Percentiles rank a stretch among this genome's conserved stretches.
Conservation (phyloP, 169 alveolate genomes). For the Plasmodium vinckei region DNA sequence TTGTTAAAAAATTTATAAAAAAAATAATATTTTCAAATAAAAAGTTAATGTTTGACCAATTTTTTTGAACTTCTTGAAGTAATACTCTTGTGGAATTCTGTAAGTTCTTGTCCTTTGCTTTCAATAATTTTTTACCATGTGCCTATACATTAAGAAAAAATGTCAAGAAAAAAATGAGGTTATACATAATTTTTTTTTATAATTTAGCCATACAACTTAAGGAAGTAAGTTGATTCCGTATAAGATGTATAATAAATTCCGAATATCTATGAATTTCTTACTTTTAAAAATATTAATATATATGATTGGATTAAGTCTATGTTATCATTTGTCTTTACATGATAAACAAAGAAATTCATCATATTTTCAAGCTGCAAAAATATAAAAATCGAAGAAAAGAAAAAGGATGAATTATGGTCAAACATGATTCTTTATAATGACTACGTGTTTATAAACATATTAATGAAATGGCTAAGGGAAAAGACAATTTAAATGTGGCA, state of each 20-base stretch:
- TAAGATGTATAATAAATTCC: too few relatives aligned
- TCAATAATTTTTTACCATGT: slow-evolving; percentile 66
- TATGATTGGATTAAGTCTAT: slow-evolving; percentile 70
- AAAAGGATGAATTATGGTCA: too few relatives aligned
- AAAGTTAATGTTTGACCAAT: slow-evolving; percentile 64
- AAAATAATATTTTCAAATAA: slow-evolving; percentile 74
- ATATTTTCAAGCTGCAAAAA: slow-evolving; percentile 59
- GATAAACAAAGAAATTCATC: slow-evolving; percentile 75
- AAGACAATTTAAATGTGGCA: too few relatives aligned
- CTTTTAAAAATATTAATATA: slow-evolving; percentile 56
- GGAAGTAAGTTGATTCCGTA: background rate
- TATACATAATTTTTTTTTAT: too few relatives aligned
- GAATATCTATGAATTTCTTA: background rate
- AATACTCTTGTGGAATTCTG: slow-evolving; percentile 32
- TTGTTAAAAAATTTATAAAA: slow-evolving; percentile 75
- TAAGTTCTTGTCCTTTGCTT: slow-evolving; percentile 40
- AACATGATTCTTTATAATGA: too few relatives aligned
- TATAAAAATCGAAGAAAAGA: background rate
- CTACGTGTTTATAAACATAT: too few relatives aligned
- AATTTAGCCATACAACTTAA: background rate
- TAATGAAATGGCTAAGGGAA: too few relatives aligned
- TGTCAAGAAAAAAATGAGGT: background rate
- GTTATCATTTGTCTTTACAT: slow-evolving; percentile 72
- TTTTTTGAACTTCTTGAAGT: slow-evolving; percentile 61
- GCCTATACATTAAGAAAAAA: slow-evolving; percentile 7